Percentiles rank a stretch among this genome's conserved stretches.
phyloP scores from a whole-genome alignment of 2,329 filamentous ascomycete species.

The Calcarisporium arbuscula region DNA sequence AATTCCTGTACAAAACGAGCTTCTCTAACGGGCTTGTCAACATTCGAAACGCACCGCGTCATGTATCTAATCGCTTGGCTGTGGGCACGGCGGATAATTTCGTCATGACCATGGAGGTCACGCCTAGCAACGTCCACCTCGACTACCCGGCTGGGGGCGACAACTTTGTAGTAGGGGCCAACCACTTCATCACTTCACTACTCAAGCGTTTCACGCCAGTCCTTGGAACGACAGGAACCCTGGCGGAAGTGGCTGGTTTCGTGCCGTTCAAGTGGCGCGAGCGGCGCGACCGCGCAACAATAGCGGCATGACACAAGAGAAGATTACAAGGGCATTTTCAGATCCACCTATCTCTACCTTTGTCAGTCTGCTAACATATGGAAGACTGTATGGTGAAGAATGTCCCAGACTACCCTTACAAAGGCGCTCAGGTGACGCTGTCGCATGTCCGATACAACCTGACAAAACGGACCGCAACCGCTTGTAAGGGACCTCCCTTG shows the following conservation, averaged over 20 bases:
- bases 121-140: constrained; percentile 1
- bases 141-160: neutral
- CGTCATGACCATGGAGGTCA: constrained; percentile 4
- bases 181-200: constrained; percentile 9
- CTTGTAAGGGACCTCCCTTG: constrained; percentile 9
- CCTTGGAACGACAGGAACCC: constrained; percentile 5
- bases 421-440: constrained; percentile 5
- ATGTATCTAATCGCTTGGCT: constrained; percentile 8
- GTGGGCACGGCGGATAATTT: constrained; percentile 8
- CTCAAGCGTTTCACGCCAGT: constrained; percentile 5
- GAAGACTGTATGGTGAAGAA: constrained; percentile 5
- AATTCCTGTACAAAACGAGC: constrained; percentile 6
- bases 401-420: constrained; percentile 10
- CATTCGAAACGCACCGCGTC: constrained; percentile 8
- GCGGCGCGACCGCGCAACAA: neutral
- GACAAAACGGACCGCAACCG: constrained; percentile 7
- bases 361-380: constrained; percentile 7
- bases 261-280: neutral
- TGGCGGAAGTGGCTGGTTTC: constrained; percentile 11
- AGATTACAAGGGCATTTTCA: constrained; percentile 2
- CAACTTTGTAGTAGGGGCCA: constrained; percentile 4
- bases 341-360: constrained; percentile 6
- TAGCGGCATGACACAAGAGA: neutral
- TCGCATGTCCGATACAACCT: constrained; percentile 8
- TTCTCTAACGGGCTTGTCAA: constrained; percentile 6